A percentile compares a stretch with the other conserved stretches of the same genome.
phyloP scores from a whole-genome alignment of 163 green algal genomes.

The Smithsoniella earleae region DNA sequence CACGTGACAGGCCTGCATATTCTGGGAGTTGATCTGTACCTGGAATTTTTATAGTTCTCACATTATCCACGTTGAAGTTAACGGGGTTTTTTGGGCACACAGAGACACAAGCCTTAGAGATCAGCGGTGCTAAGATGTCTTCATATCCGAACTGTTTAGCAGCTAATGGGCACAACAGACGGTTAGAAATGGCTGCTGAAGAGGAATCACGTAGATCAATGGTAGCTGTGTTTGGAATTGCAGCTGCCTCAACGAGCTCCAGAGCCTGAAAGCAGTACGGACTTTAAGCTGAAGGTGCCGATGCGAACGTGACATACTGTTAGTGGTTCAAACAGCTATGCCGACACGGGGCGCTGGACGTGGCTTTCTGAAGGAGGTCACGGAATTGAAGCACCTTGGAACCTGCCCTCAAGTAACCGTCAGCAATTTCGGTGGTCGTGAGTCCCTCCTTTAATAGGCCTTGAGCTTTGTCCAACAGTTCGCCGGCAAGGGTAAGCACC shows the following conservation, averaged over 20 bases:
- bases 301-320: too few species aligned
- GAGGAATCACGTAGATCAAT: constrained; percentile 62
- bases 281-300: too few species aligned
- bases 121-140: constrained; percentile 70
- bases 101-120: constrained; percentile 87
- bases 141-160: constrained; percentile 88
- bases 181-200: constrained; percentile 45
- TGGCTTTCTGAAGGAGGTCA: too few species aligned
- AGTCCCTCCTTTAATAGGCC: constrained; percentile 82
- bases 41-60: constrained; percentile 88
- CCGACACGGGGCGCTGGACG: too few species aligned
- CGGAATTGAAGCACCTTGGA: too few species aligned
- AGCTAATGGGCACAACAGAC: constrained; percentile 67
- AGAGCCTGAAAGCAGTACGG: constrained; percentile 51
- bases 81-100: constrained; percentile 84
- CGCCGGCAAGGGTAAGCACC: constrained; percentile 85
- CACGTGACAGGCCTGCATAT: too few species aligned
- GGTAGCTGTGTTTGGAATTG: constrained; percentile 62
- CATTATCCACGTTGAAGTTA: constrained; percentile 99
- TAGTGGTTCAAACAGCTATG: too few species aligned
- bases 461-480: constrained; percentile 85
- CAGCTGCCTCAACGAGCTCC: constrained; percentile 70
- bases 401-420: constrained; percentile 81
- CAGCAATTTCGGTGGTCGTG: constrained; percentile 86
- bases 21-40: too few species aligned